A percentile compares a stretch with the other conserved stretches of the same genome.
These are phyloP conservation scores for Anacardium occidentale DNA, from an alignment of 345 rosid species.

Conservation along the genomic window DNA sequence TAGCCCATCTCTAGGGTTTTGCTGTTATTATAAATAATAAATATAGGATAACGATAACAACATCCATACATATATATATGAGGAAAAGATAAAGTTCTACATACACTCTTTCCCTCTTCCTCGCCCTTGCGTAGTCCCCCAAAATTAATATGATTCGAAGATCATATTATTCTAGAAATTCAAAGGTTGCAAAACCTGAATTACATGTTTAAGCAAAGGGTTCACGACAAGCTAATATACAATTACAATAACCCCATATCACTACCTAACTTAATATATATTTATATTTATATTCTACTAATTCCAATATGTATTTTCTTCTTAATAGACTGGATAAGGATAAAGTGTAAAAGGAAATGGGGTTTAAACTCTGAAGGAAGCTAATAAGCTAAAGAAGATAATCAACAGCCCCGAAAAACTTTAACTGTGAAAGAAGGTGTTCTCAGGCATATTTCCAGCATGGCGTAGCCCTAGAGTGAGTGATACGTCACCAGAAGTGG, in stretches of 20 bases:
- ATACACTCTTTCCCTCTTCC: background rate
- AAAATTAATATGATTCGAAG: background rate
- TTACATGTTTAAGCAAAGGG: slow-evolving; percentile 18
- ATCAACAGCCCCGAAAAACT: slow-evolving; percentile 63
- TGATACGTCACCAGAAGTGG: slow-evolving; percentile 82
- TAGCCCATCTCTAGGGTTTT: background rate
- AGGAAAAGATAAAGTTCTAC: background rate
- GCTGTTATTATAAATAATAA: background rate
- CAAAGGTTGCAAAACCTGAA: slow-evolving; percentile 28
- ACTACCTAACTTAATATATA: slow-evolving; percentile 21
- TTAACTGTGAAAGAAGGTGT: slow-evolving; percentile 66
- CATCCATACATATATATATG: background rate
- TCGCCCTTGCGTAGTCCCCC: background rate
- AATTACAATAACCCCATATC: slow-evolving; percentile 32
- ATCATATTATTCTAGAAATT: slow-evolving; percentile 26
- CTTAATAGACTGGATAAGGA: slow-evolving; percentile 18
- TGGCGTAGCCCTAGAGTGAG: slow-evolving; percentile 96
- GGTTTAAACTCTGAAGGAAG: background rate
- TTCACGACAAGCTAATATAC: slow-evolving; percentile 34
- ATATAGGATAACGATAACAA: background rate
- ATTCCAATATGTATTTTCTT: slow-evolving; percentile 22
- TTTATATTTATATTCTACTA: slow-evolving; percentile 20
- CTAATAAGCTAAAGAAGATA: slow-evolving; percentile 15
- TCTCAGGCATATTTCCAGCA: slow-evolving; percentile 71
- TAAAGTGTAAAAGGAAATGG: slow-evolving; percentile 12